Percentiles rank a stretch among this genome's conserved stretches.
Conservation (phyloP, 2,329 filamentous ascomycete species). For the Diaporthe caulivora region DNA sequence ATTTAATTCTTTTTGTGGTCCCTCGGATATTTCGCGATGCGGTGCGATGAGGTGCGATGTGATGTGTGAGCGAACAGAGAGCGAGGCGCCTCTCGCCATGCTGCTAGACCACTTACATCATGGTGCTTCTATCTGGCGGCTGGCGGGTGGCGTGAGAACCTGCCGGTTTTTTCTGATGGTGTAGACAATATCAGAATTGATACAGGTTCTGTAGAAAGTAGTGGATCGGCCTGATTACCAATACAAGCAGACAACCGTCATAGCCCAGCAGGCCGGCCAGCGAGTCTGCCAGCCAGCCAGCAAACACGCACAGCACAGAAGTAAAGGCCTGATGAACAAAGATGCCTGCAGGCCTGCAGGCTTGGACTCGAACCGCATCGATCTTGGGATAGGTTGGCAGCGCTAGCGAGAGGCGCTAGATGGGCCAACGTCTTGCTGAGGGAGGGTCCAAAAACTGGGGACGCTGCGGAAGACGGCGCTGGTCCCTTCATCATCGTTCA, state of each 20-base stretch:
- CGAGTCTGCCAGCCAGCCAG: no score
- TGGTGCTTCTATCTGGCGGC: conserved; percentile 7
- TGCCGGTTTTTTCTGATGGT: neutral
- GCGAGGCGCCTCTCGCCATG: neutral
- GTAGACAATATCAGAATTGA: neutral
- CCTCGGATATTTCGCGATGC: conserved; percentile 18
- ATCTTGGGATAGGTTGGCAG: conserved; percentile 14
- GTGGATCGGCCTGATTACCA: neutral
- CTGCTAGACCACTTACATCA: conserved; percentile 3
- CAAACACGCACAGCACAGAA: neutral
- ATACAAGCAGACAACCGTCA: neutral
- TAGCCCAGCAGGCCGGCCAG: no score
- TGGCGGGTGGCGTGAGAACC: neutral
- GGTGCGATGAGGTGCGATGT: conserved; percentile 7
- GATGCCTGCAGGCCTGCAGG: neutral
- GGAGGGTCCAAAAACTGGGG: conserved; percentile 18
- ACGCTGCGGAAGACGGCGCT: neutral
- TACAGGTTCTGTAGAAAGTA: neutral
- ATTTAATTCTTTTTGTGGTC: conserved; percentile 1
- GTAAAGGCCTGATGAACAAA: neutral
- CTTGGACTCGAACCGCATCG: conserved; percentile 10
- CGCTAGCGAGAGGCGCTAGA: conserved; percentile 11
- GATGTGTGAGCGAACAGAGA: conserved; percentile 10
- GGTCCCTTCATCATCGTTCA: conserved; percentile 6
- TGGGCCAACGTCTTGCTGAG: neutral